Evolutionary conservation across 73 alveolate species (phyloP).

Genomic region (Loxodes magnus): DNA sequence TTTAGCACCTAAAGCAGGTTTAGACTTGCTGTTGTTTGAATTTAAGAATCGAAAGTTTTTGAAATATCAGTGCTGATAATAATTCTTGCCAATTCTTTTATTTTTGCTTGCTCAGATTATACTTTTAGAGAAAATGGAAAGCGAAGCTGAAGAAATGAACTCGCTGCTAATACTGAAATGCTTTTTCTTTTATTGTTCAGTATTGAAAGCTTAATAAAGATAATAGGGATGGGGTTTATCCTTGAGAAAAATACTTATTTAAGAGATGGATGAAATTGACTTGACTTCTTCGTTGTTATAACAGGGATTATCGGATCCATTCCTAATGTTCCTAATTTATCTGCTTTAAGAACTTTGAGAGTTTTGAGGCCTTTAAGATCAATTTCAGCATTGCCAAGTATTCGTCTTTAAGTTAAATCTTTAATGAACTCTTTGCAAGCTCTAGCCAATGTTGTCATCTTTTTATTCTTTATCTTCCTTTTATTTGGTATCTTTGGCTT

Average conservation of each 20-base stretch:
- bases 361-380: slow-evolving; percentile 65
- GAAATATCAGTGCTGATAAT: too few relatives aligned
- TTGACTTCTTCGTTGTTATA: slow-evolving; percentile 62
- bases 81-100: too few relatives aligned
- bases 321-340: neutral
- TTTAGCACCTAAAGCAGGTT: too few relatives aligned
- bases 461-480: slow-evolving; percentile 22
- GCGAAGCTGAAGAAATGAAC: too few relatives aligned
- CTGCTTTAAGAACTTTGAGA: slow-evolving; percentile 45
- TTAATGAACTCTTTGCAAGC: slow-evolving; percentile 21
- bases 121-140: too few relatives aligned
- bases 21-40: too few relatives aligned
- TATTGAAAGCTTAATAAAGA: slow-evolving; percentile 25
- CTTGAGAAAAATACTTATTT: slow-evolving; percentile 34
- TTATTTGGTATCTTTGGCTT: slow-evolving; percentile 42
- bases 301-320: slow-evolving; percentile 44
- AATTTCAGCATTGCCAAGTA: slow-evolving; percentile 35
- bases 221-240: slow-evolving; percentile 35
- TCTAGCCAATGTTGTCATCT: slow-evolving; percentile 30
- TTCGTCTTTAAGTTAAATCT: slow-evolving; percentile 22
- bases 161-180: too few relatives aligned
- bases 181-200: slow-evolving; percentile 23
- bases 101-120: too few relatives aligned
- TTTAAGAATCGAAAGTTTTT: too few relatives aligned
- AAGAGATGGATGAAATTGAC: slow-evolving; percentile 64